Base-by-base conservation (phyloP, 306 rosid genomes). In the Acacia melanoxylon region DNA sequence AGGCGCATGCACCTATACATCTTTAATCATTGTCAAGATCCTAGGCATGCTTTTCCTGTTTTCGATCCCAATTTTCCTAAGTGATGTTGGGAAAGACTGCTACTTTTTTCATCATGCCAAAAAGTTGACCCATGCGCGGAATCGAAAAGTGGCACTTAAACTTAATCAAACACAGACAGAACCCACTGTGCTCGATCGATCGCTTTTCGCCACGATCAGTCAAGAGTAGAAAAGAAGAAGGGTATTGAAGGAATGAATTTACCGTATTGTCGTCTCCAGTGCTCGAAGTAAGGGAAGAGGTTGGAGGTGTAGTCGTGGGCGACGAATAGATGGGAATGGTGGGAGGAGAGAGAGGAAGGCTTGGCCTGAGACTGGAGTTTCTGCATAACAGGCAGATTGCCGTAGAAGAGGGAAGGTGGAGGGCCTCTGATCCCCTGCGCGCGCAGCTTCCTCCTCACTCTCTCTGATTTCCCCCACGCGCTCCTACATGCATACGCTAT, bases 181-280 rank as follows among this genome's bases (percentile, higher is more conserved):
- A 45, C 20, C 27, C 66, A 22, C 22, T 19, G 22, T 17, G 58
- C 8, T 37, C 41, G 41, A 33, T 4, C 37, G 6, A 33, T 31
- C 37, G 37, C 45, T 42, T 42, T 42, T 42, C 12, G 45, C 12
- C 45, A 42, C 11, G 45, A 48, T 48, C 15, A 15, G 7, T 14
- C 5, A 20, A 51, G 56, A 31, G 35, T 31, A 31, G 35, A 31
- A 31, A 31, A 31, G 35, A 49, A 49, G 56, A 16, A 49, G 8
- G 6, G 63, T 52, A 56, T 6, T 56, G 10, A 42, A 9, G 10
- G 15, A 46, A 46, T 10, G 19, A 27, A 20, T 3, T 31, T 91
- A 95, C 98, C 98, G 56, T 93, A 95, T 89, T 93, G 84, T 76
- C 91, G 89, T 70, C 94, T 83, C 99, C 99, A 95, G 83, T 87